Percentiles rank a stretch among this genome's conserved stretches.
These are phyloP conservation scores for Colletotrichum endophyticum DNA, from an alignment of 2,329 filamentous ascomycete genomes.

Conservation along the genomic window DNA sequence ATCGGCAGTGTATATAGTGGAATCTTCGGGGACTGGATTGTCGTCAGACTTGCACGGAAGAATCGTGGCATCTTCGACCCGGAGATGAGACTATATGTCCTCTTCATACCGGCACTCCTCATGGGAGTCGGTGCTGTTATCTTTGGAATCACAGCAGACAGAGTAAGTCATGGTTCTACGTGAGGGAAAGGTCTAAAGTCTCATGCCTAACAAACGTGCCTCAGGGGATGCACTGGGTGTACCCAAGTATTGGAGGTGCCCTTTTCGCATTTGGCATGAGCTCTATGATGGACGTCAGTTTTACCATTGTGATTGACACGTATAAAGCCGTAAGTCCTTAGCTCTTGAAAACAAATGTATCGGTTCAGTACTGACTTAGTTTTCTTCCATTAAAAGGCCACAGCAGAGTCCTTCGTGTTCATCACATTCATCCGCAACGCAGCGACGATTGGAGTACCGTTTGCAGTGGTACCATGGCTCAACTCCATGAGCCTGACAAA, in stretches of 20 bases:
- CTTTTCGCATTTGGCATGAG: constrained; percentile 44
- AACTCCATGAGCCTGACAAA: not conserved
- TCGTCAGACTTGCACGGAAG: constrained; percentile 38
- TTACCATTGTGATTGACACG: not conserved
- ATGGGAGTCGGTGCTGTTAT: constrained; percentile 42
- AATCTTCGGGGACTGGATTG: not conserved
- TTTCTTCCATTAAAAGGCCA: not conserved
- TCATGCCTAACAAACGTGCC: not conserved
- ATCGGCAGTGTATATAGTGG: not conserved
- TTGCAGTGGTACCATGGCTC: not conserved
- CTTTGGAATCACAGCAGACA: constrained; percentile 35
- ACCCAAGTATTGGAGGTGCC: constrained; percentile 38
- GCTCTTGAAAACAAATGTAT: fast-evolving
- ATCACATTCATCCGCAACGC: not conserved
- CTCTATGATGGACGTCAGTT: constrained; percentile 37
- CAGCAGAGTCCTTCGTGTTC: not conserved
- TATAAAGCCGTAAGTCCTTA: not conserved
- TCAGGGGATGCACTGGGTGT: constrained; percentile 49
- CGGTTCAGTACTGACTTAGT: not conserved
- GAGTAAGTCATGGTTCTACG: constrained; percentile 3
- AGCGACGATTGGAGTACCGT: not conserved
- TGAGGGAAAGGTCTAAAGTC: fast-evolving
- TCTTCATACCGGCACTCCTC: constrained; percentile 28
- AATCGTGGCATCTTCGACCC: constrained; percentile 48
- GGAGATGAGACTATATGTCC: constrained; percentile 43